Conservation (phyloP, 1,284 basidiomycete genomes). For the Coniferiporia weirii region DNA sequence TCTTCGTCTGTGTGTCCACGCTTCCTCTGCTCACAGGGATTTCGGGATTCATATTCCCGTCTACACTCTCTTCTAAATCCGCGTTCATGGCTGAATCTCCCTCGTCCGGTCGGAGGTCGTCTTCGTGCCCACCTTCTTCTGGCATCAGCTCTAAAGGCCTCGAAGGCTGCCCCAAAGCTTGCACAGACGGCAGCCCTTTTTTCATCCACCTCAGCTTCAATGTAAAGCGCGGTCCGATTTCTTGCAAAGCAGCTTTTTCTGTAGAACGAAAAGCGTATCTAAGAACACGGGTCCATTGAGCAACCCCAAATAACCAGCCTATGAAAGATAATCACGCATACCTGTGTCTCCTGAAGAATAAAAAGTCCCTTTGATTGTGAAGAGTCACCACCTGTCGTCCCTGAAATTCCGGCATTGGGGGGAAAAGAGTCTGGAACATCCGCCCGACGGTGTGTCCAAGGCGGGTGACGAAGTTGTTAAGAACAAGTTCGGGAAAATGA, state of each 20-base stretch:
- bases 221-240: slow-evolving; percentile 97
- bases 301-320: neutral
- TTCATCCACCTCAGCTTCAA: slow-evolving; percentile 88
- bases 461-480: slow-evolving; percentile 94
- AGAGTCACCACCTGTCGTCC: slow-evolving; percentile 96
- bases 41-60: slow-evolving; percentile 6
- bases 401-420: slow-evolving; percentile 91
- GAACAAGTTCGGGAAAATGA: slow-evolving; percentile 92
- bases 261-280: slow-evolving; percentile 91
- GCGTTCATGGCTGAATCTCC: slow-evolving; percentile 11
- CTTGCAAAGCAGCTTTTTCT: slow-evolving; percentile 91
- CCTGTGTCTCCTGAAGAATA: slow-evolving; percentile 96
- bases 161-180: slow-evolving; percentile 55
- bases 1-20: neutral
- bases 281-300: neutral
- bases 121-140: slow-evolving; percentile 37
- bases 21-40: neutral
- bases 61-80: slow-evolving; percentile 23
- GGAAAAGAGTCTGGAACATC: slow-evolving; percentile 95
- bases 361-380: slow-evolving; percentile 96
- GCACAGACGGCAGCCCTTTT: slow-evolving; percentile 82
- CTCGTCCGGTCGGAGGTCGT: slow-evolving; percentile 21
- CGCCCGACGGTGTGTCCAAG: slow-evolving; percentile 91
- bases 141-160: slow-evolving; percentile 60
- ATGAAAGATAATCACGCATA: slow-evolving; percentile 29